Evolutionary conservation across 2,329 filamentous ascomycete species (phyloP).

Genomic region (Fusarium transvaalense): DNA sequence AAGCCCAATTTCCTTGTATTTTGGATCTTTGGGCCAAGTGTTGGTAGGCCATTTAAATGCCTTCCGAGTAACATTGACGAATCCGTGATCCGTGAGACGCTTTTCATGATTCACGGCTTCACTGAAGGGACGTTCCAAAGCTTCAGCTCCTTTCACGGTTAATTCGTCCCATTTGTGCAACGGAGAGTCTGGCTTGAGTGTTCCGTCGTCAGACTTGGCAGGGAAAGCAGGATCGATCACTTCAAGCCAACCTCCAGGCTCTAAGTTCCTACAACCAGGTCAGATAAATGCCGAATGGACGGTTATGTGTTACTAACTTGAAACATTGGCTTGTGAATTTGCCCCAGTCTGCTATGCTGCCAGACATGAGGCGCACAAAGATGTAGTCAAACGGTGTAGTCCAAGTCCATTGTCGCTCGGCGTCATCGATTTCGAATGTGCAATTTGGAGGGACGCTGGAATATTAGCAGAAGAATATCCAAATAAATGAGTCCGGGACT

Average conservation of each 20-base stretch:
- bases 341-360: slow-evolving; percentile 35
- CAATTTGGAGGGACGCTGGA: slow-evolving; percentile 18
- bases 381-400: slow-evolving; percentile 25
- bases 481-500: accelerated
- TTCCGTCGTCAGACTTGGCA: slow-evolving; percentile 34
- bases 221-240: slow-evolving; percentile 34
- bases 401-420: slow-evolving; percentile 36
- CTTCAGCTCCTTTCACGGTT: slow-evolving; percentile 14
- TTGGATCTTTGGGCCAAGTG: slow-evolving; percentile 31
- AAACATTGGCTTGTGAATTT: slow-evolving; percentile 9
- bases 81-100: slow-evolving; percentile 15
- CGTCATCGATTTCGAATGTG: slow-evolving; percentile 27
- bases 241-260: slow-evolving; percentile 38
- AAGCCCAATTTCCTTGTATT: slow-evolving; percentile 23
- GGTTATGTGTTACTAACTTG: not conserved
- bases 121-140: slow-evolving; percentile 10
- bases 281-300: not conserved
- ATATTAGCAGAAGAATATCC: accelerated
- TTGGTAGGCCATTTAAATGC: slow-evolving; percentile 29
- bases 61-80: slow-evolving; percentile 9
- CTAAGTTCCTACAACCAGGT: not conserved
- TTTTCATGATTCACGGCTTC: slow-evolving; percentile 22
- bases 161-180: slow-evolving; percentile 31
- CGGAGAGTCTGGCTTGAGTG: slow-evolving; percentile 8
- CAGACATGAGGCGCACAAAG: slow-evolving; percentile 33